Conservation (phyloP, 1,284 basidiomycete genomes). For the Veloporphyrellus conicus region DNA sequence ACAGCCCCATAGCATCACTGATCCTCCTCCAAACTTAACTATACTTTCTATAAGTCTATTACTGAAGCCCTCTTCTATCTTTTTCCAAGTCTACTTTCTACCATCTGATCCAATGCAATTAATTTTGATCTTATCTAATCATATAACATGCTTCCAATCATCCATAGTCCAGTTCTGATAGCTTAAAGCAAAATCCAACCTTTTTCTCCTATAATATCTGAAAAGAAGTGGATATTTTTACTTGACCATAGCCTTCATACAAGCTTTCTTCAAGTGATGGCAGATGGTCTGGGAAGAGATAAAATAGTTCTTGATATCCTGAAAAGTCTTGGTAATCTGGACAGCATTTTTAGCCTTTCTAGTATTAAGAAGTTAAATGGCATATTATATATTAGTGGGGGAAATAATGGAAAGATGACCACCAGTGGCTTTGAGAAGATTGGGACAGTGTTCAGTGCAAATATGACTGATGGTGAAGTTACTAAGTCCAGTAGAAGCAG, state of each 20-base stretch:
- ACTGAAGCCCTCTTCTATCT: not conserved
- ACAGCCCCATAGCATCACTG: not conserved
- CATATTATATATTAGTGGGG: not conserved
- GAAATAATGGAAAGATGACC: not conserved
- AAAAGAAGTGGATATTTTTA: not conserved
- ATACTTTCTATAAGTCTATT: not conserved
- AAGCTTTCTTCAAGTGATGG: too few relatives aligned
- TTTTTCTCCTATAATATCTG: not conserved
- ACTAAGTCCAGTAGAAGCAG: too few relatives aligned
- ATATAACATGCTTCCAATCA: too few relatives aligned
- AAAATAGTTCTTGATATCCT: conserved; percentile 1
- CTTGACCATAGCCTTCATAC: conserved; percentile 12
- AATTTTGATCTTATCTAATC: too few relatives aligned
- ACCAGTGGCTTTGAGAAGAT: not conserved
- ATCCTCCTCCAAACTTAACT: not conserved
- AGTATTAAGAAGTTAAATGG: conserved; percentile 1
- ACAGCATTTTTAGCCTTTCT: too few relatives aligned
- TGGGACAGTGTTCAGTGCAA: too few relatives aligned
- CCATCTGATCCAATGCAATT: not conserved
- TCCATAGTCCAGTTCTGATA: too few relatives aligned
- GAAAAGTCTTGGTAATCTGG: conserved; percentile 3
- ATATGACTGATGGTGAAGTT: too few relatives aligned
- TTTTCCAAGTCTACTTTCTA: not conserved
- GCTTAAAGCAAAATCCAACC: too few relatives aligned
- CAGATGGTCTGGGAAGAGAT: not conserved